phyloP scores from a whole-genome alignment of 169 alveolate species.

The Cryptosporidium ubiquitum region DNA sequence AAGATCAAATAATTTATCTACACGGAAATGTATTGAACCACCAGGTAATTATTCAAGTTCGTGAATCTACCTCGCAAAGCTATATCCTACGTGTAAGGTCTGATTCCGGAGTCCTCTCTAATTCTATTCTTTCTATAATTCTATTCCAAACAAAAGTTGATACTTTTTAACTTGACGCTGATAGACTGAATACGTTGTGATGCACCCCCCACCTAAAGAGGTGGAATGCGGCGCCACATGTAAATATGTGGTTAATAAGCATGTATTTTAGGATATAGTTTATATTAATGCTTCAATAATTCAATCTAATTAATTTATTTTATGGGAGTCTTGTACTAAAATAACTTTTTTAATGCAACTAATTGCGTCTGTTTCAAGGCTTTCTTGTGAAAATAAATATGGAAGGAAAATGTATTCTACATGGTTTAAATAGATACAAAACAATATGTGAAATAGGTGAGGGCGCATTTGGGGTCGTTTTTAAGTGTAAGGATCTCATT shows the following conservation, averaged over 20 bases:
- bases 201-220: slow-evolving; percentile 71
- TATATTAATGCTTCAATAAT: neutral
- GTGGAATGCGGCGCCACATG: slow-evolving; percentile 77
- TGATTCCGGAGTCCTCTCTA: slow-evolving; percentile 51
- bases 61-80: neutral
- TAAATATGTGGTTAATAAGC: slow-evolving; percentile 66
- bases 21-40: slow-evolving; percentile 16
- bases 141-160: slow-evolving; percentile 9
- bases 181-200: slow-evolving; percentile 69
- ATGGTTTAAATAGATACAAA: slow-evolving; percentile 80
- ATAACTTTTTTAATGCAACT: neutral
- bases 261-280: slow-evolving; percentile 43
- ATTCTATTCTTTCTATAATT: slow-evolving; percentile 25
- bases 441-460: slow-evolving; percentile 82
- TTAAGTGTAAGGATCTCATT: slow-evolving; percentile 89
- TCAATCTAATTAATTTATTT: slow-evolving; percentile 3
- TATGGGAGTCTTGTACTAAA: neutral
- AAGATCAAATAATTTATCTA: slow-evolving; percentile 15
- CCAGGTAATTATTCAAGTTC: slow-evolving; percentile 22
- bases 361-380: neutral
- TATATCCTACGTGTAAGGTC: slow-evolving; percentile 53
- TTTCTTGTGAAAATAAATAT: neutral
- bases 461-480: slow-evolving; percentile 96
- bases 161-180: slow-evolving; percentile 31
- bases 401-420: slow-evolving; percentile 48